Conservation (phyloP, 495 filamentous ascomycete species). For the Xylaria sp. region DNA sequence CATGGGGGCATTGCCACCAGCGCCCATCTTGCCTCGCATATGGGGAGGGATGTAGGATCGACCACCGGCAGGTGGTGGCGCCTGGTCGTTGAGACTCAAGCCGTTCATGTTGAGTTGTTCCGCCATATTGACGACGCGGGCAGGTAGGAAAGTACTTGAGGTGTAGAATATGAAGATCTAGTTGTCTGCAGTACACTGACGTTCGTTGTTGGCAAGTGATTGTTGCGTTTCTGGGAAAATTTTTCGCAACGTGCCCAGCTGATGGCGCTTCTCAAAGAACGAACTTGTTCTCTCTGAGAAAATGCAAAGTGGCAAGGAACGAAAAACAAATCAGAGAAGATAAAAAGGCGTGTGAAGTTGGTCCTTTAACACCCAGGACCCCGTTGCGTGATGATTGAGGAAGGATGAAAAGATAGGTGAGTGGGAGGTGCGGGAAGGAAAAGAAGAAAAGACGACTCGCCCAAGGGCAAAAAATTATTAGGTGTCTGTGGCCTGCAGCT, state of each 20-base stretch:
- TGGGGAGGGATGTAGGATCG: constrained; percentile 94
- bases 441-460: constrained; percentile 23
- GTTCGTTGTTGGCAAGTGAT: constrained; percentile 24
- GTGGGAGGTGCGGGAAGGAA: constrained; percentile 21
- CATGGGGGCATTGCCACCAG: constrained; percentile 44
- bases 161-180: constrained; percentile 1
- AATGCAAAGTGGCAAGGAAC: constrained; percentile 35
- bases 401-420: constrained; percentile 18
- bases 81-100: constrained; percentile 73
- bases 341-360: constrained; percentile 25
- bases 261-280: constrained; percentile 49
- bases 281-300: constrained; percentile 40
- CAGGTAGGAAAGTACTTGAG: background rate
- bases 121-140: constrained; percentile 69
- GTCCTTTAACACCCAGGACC: constrained; percentile 27
- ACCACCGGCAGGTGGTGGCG: constrained; percentile 58
- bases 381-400: constrained; percentile 24
- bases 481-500: constrained; percentile 44
- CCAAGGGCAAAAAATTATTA: constrained; percentile 39
- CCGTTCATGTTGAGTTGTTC: constrained; percentile 93
- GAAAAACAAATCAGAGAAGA: constrained; percentile 23
- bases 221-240: constrained; percentile 32
- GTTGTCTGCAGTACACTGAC: background rate
- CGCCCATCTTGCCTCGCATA: constrained; percentile 69
- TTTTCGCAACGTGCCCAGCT: constrained; percentile 43